phyloP scores from a whole-genome alignment of 441 rosid species.

The Biscutella auriculata region DNA sequence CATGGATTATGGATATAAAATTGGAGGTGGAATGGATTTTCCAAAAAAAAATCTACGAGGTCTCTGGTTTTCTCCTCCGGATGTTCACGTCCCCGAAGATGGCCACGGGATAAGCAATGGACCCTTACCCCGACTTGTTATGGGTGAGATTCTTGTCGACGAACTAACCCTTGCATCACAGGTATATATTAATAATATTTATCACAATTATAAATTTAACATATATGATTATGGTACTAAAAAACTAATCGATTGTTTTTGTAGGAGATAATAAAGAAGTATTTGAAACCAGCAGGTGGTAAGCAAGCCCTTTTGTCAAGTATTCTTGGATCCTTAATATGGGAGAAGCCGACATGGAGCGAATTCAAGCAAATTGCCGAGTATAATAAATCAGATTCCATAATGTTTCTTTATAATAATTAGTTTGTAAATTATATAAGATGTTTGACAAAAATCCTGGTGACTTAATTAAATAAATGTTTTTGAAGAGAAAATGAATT shows the following conservation, averaged over 20 bases:
- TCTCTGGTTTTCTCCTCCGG: slow-evolving; percentile 84
- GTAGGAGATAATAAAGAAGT: slow-evolving; percentile 62
- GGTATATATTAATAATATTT: slow-evolving; percentile 26
- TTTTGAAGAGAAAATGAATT: slow-evolving; percentile 61
- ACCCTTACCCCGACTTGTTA: slow-evolving; percentile 65
- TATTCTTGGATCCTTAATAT: slow-evolving; percentile 58
- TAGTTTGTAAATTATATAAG: background rate
- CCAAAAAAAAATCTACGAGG: slow-evolving; percentile 74
- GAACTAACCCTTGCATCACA: slow-evolving; percentile 59
- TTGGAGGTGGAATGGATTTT: slow-evolving; percentile 48
- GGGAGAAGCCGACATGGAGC: slow-evolving; percentile 63
- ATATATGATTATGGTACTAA: background rate
- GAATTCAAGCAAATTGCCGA: slow-evolving; percentile 71
- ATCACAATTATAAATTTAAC: too few relatives aligned
- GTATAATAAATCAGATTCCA: slow-evolving; percentile 25
- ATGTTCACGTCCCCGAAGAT: slow-evolving; percentile 16
- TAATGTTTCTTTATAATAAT: background rate
- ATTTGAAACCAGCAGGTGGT: slow-evolving; percentile 37
- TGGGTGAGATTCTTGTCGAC: slow-evolving; percentile 76
- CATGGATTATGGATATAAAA: slow-evolving; percentile 65
- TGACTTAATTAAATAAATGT: too few relatives aligned
- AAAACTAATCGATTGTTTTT: too few relatives aligned
- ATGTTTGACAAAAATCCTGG: too few relatives aligned
- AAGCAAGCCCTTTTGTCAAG: slow-evolving; percentile 69
- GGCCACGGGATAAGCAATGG: slow-evolving; percentile 47